Evolutionary conservation across 768 basidiomycete species (phyloP).

Genomic region (Lenzites betulinus): DNA sequence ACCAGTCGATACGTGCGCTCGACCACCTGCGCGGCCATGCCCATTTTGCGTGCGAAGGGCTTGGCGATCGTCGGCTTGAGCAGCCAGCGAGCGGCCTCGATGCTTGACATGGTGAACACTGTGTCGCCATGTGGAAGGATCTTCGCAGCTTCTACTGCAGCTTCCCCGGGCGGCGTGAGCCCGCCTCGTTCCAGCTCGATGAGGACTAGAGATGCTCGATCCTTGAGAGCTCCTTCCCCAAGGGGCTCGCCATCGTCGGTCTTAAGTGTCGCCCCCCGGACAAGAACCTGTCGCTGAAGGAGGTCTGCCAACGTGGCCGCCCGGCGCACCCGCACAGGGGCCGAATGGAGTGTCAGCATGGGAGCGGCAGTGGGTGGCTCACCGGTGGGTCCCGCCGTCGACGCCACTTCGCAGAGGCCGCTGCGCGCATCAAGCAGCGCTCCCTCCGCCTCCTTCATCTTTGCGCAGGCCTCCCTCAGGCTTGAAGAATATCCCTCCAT

Average conservation of each 20-base stretch:
- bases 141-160: not conserved
- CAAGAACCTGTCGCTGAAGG: slow-evolving; percentile 2
- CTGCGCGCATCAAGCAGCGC: not conserved
- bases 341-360: not conserved
- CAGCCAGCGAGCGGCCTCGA: not conserved
- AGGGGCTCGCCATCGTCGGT: not conserved
- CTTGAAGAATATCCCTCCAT: not conserved
- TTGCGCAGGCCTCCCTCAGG: not conserved
- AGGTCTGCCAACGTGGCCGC: slow-evolving; percentile 1
- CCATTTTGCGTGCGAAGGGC: slow-evolving; percentile 8
- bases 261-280: not conserved
- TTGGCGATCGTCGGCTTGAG: not conserved
- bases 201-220: not conserved
- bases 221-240: not conserved
- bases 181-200: not conserved
- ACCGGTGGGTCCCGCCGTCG: not conserved
- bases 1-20: slow-evolving; percentile 5
- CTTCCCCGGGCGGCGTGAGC: not conserved
- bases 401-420: not conserved
- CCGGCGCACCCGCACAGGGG: not conserved
- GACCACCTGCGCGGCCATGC: not conserved
- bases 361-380: not conserved
- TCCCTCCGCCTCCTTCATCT: not conserved
- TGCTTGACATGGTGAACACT: not conserved
- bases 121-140: not conserved